A percentile compares a stretch with the other conserved stretches of the same genome.
phyloP scores from a whole-genome alignment of 768 basidiomycete genomes.

The Sarcomyxa edulis region DNA sequence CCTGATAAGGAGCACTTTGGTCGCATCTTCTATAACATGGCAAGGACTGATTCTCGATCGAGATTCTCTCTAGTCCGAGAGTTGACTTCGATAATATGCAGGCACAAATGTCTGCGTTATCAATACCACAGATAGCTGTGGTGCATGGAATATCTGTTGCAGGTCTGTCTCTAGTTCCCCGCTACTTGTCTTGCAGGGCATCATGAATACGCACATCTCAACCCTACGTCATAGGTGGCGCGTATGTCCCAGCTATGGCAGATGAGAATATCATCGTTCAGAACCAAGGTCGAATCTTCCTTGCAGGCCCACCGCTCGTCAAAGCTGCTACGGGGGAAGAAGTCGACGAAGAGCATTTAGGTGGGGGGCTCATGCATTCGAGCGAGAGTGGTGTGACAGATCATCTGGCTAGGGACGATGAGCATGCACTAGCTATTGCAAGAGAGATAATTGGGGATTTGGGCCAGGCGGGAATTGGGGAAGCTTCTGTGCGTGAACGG shows the following conservation, averaged over 20 bases:
- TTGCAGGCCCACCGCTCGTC: conserved; percentile 91
- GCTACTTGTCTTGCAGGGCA: too few relatives aligned
- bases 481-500: conserved; percentile 38
- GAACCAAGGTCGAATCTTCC: conserved; percentile 90
- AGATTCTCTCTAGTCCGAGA: not conserved
- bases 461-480: conserved; percentile 52
- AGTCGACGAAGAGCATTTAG: conserved; percentile 89
- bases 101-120: conserved; percentile 91
- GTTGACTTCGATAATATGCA: conserved; percentile 24
- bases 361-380: conserved; percentile 89
- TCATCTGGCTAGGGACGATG: conserved; percentile 80
- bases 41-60: conserved; percentile 24
- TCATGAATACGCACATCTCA: too few relatives aligned
- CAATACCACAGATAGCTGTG: conserved; percentile 87
- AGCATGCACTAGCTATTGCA: conserved; percentile 78
- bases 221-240: conserved; percentile 52
- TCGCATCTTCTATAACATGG: conserved; percentile 97
- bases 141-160: conserved; percentile 96
- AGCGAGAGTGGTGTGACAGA: conserved; percentile 89
- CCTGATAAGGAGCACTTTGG: conserved; percentile 96
- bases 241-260: conserved; percentile 95
- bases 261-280: conserved; percentile 90
- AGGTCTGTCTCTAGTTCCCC: conserved; percentile 31
- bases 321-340: conserved; percentile 93
- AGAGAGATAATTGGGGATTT: conserved; percentile 75